Evolutionary conservation across 2,329 filamentous ascomycete genomes (phyloP), one percentile per base, ranked within the genome.

Genomic region (Penicillium glabrum): DNA sequence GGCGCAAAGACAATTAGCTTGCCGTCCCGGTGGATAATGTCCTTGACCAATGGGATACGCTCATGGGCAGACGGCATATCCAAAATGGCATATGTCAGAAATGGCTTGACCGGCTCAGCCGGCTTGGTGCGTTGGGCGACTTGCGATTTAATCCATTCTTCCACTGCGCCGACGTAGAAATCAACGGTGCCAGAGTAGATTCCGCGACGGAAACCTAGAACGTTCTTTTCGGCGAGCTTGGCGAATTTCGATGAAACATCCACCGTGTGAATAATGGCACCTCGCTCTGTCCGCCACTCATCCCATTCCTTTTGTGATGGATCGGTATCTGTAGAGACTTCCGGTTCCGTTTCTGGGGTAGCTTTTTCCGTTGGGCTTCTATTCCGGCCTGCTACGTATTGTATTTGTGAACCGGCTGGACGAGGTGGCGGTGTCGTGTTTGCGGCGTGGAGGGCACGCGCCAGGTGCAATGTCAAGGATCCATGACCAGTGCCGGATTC

Each of bases 401-500:
- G 63, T n/a, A 70, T 67, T 56, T 74, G 73, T 5, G 68, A 72
- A 48, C 54, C 61, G 5, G 37, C 59, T 29, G 79, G 78, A 16
- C 81, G 70, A 14, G 72, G 67, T 0, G 82, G 80, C 6, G 82
- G 75, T 3, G 79, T 74, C 2, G 83, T 76, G 67, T 93, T 93
- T 19, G 86, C 88, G 45, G 84, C 89, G 69, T 93, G 88, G 46
- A 95, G 84, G 3, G 89, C 89, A 51, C 89, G 83, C 29, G 89
- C 86, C 23, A 95, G 80, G 67, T 93, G 85, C 5, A 95, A 74
- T 0, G 90, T 93, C 56, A 95, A 75, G 33, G 88, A 87, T 56
- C 90, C 91, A 79, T 93, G 89, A n/a, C 90, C 91, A 3, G 90
- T 95, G 16, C 91, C 90, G 46, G 90, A 90, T 74, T 95, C 91